phyloP scores from a whole-genome alignment of 371 early-diverging fungal genomes.

The Syncephalastrum monosporum region DNA sequence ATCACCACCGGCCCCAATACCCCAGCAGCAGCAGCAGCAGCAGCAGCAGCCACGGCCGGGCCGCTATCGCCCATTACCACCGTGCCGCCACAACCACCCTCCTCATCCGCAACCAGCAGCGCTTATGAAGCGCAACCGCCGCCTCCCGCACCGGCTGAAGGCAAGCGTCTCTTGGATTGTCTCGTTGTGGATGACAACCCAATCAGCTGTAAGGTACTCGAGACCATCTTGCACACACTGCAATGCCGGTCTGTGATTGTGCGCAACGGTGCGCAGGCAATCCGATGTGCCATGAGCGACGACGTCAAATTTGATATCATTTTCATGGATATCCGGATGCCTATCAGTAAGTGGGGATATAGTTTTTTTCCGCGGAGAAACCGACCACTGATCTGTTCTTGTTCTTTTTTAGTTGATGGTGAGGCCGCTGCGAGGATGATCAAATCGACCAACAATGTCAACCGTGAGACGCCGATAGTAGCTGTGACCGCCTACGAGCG shows the following conservation, averaged over 20 bases:
- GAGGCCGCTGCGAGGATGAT: conserved; percentile 93
- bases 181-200: conserved; percentile 92
- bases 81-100: background rate
- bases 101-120: conserved; percentile 8
- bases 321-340: conserved; percentile 92
- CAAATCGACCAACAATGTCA: conserved; percentile 85
- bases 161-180: conserved; percentile 41
- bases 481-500: conserved; percentile 75
- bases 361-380: background rate
- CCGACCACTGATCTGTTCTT: background rate
- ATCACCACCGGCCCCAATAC: conserved; percentile 3
- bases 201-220: conserved; percentile 83
- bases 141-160: background rate
- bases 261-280: conserved; percentile 89
- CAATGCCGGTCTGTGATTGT: conserved; percentile 82
- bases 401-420: conserved; percentile 69
- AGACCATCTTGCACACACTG: conserved; percentile 74
- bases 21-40: background rate
- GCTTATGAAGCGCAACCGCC: conserved; percentile 1
- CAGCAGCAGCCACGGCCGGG: background rate
- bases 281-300: conserved; percentile 86
- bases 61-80: background rate
- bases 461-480: conserved; percentile 71
- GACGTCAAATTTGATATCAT: conserved; percentile 83
- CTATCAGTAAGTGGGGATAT: conserved; percentile 67